Conservation (phyloP, 2,329 filamentous ascomycete genomes). For the Cercospora sp. region DNA sequence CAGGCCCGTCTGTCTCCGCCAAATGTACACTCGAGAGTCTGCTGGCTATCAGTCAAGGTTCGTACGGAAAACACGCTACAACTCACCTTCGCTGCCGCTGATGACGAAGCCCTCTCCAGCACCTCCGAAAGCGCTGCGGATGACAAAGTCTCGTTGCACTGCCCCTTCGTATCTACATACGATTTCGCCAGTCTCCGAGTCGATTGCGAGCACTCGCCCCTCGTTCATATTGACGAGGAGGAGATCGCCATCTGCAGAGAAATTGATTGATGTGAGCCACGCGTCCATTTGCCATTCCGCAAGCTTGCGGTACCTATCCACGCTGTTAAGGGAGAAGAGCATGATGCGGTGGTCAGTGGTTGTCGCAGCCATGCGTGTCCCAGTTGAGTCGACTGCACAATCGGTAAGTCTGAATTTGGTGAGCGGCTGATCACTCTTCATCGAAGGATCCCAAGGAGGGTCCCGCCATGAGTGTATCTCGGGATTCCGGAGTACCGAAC, state of each 20-base stretch:
- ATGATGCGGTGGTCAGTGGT: conserved; percentile 70
- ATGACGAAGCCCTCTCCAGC: conserved; percentile 89
- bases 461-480: conserved; percentile 41
- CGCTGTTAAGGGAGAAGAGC: conserved; percentile 69
- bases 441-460: conserved; percentile 55
- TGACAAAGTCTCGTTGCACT: conserved; percentile 72
- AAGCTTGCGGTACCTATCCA: conserved; percentile 66
- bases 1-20: conserved; percentile 80
- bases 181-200: conserved; percentile 70
- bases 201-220: conserved; percentile 74
- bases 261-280: conserved; percentile 74
- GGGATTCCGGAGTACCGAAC: conserved; percentile 30
- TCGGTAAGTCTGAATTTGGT: conserved; percentile 77
- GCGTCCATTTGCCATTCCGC: conserved; percentile 70
- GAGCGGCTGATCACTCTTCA: conserved; percentile 48
- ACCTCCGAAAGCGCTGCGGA: conserved; percentile 81
- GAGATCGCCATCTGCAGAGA: conserved; percentile 77
- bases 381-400: conserved; percentile 78
- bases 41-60: background rate
- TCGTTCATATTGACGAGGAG: conserved; percentile 81
- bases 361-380: conserved; percentile 75
- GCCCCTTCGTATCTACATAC: conserved; percentile 75
- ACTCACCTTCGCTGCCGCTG: conserved; percentile 80
- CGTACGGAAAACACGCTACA: background rate
- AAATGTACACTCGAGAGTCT: conserved; percentile 77